These are phyloP conservation scores for Verticillium dahliae DNA, from an alignment of 2,329 filamentous ascomycete genomes.

Conservation along the genomic window DNA sequence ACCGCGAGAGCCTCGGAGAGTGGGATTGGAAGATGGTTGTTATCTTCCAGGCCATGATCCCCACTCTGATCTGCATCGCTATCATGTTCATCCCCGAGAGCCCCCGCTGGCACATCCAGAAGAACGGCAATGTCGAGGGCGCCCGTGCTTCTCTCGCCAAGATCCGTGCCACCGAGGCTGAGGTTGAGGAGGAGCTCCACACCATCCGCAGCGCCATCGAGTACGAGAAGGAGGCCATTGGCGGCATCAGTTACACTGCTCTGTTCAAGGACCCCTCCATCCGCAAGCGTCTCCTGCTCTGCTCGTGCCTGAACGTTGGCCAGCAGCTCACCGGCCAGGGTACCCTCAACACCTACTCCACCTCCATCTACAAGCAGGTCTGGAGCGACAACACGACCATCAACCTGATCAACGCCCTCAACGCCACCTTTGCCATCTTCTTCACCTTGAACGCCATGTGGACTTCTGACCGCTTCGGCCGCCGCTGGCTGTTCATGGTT, in stretches of 20 bases:
- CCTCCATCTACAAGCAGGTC: slow-evolving; percentile 67
- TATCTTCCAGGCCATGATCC: slow-evolving; percentile 66
- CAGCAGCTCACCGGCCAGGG: slow-evolving; percentile 70
- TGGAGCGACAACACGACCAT: slow-evolving; percentile 54
- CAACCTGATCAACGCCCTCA: slow-evolving; percentile 67
- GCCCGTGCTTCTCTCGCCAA: slow-evolving; percentile 50
- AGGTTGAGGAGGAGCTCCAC: slow-evolving; percentile 60
- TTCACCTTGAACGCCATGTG: slow-evolving; percentile 69
- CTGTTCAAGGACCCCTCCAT: slow-evolving; percentile 65
- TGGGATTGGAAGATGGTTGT: slow-evolving; percentile 72
- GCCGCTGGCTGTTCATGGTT: slow-evolving; percentile 62
- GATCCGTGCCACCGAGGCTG: slow-evolving; percentile 57
- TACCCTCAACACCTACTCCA: slow-evolving; percentile 66
- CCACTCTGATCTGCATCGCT: slow-evolving; percentile 52
- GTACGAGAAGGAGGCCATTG: slow-evolving; percentile 65
- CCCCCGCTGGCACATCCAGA: slow-evolving; percentile 62
- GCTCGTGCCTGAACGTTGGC: slow-evolving; percentile 61
- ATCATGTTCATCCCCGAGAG: slow-evolving; percentile 63
- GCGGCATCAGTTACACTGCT: slow-evolving; percentile 49
- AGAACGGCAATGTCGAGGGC: slow-evolving; percentile 51
- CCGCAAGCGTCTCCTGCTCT: slow-evolving; percentile 59
- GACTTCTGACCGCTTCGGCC: slow-evolving; percentile 66
- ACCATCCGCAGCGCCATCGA: slow-evolving; percentile 62
- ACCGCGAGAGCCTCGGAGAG: slow-evolving; percentile 50
- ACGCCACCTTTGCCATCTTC: slow-evolving; percentile 65